A percentile compares a stretch with the other conserved stretches of the same genome.
Evolutionary conservation across 345 rosid species (phyloP).

Genomic region (Populus alba): DNA sequence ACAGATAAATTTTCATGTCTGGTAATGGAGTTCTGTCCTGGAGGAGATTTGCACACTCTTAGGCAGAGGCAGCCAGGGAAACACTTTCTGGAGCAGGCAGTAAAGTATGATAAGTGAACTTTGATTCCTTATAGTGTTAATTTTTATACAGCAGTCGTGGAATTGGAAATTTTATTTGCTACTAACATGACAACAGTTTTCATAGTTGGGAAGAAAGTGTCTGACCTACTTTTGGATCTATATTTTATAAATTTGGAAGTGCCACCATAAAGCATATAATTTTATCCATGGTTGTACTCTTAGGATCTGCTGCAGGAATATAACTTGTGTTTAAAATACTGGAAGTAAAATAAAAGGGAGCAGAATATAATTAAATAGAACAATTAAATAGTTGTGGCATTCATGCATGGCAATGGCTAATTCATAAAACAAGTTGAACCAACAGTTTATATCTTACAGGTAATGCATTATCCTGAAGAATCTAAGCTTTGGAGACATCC

Average conservation of each 20-base stretch:
- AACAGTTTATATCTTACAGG: too few relatives aligned
- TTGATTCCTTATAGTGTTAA: constrained; percentile 6
- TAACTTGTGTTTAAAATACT: background rate
- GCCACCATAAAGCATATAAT: background rate
- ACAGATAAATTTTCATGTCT: constrained; percentile 88
- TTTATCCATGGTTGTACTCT: background rate
- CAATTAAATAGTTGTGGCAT: background rate
- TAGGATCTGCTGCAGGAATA: background rate
- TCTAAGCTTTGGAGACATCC: background rate
- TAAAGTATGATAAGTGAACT: constrained; percentile 55
- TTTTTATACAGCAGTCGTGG: constrained; percentile 4
- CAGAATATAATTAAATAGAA: background rate
- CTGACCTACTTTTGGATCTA: background rate
- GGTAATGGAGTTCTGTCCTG: constrained; percentile 94
- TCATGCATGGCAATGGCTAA: background rate
- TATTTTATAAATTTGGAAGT: constrained; percentile 4
- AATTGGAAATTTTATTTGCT: constrained; percentile 6
- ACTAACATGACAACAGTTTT: background rate
- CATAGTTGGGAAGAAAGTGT: background rate
- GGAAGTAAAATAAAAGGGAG: background rate
- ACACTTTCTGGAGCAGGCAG: constrained; percentile 85
- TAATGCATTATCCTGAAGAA: background rate
- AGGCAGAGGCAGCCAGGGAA: constrained; percentile 93
- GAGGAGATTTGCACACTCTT: constrained; percentile 88
- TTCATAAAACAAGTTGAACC: background rate